Conservation (phyloP, 768 basidiomycete species). For the Serendipita vermifera region DNA sequence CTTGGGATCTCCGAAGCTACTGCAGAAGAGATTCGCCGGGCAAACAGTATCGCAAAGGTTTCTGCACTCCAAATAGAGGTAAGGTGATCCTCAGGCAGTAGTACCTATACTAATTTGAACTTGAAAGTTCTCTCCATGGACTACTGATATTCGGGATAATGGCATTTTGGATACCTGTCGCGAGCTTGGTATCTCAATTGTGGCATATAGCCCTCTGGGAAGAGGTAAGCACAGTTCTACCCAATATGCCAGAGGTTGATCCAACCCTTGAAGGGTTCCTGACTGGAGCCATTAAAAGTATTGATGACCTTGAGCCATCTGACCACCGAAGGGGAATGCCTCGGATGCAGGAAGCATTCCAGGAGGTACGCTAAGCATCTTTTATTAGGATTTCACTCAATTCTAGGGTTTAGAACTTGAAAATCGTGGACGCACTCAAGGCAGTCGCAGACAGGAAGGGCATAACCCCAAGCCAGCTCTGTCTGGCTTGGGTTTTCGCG, state of each 20-base stretch:
- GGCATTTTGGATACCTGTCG: slow-evolving; percentile 21
- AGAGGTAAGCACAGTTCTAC: slow-evolving; percentile 18
- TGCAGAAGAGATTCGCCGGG: slow-evolving; percentile 35
- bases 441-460: slow-evolving; percentile 31
- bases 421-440: slow-evolving; percentile 30
- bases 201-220: slow-evolving; percentile 49
- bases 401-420: slow-evolving; percentile 24
- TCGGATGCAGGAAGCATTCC: slow-evolving; percentile 31
- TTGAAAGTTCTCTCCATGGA: slow-evolving; percentile 17
- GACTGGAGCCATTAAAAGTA: slow-evolving; percentile 35
- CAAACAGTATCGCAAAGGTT: slow-evolving; percentile 22
- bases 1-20: slow-evolving; percentile 43
- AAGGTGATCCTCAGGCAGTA: slow-evolving; percentile 3
- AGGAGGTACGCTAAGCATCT: slow-evolving; percentile 15
- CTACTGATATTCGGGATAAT: slow-evolving; percentile 13
- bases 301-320: slow-evolving; percentile 28
- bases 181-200: slow-evolving; percentile 45
- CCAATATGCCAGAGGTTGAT: neutral
- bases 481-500: slow-evolving; percentile 31
- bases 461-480: slow-evolving; percentile 29
- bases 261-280: slow-evolving; percentile 27
- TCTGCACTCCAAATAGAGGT: slow-evolving; percentile 16
- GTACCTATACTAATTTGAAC: neutral
- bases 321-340: slow-evolving; percentile 30
- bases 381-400: slow-evolving; percentile 6